phyloP scores from a whole-genome alignment of 306 rosid genomes.

The Carpinus viminea region DNA sequence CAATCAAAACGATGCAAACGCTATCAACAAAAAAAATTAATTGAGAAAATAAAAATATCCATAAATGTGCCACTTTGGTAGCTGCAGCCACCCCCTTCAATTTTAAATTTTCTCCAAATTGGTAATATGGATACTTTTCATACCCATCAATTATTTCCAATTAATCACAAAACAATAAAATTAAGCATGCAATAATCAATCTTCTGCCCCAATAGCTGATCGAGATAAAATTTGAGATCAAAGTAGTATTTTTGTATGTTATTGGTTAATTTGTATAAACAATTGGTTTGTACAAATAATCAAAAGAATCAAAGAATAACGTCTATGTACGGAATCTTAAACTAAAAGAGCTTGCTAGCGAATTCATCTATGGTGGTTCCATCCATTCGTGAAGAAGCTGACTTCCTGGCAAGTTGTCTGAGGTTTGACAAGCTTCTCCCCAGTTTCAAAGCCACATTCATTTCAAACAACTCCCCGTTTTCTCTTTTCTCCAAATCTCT shows the following conservation, averaged over 20 bases:
- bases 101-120: too few relatives aligned
- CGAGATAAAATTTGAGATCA: not conserved
- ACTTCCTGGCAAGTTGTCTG: slow-evolving; percentile 52
- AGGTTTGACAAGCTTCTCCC: slow-evolving; percentile 67
- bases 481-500: slow-evolving; percentile 56
- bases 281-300: not conserved
- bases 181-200: too few relatives aligned
- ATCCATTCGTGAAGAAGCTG: slow-evolving; percentile 37
- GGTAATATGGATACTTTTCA: too few relatives aligned
- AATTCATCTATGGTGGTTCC: slow-evolving; percentile 59
- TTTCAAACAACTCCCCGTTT: slow-evolving; percentile 53
- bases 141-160: too few relatives aligned
- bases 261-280: not conserved
- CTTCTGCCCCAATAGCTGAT: too few relatives aligned
- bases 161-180: too few relatives aligned
- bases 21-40: too few relatives aligned
- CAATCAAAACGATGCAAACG: too few relatives aligned
- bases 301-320: not conserved
- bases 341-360: slow-evolving; percentile 55
- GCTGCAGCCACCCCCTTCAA: too few relatives aligned
- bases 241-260: not conserved
- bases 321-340: not conserved
- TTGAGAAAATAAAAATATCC: too few relatives aligned
- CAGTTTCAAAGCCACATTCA: slow-evolving; percentile 61
- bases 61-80: too few relatives aligned